Base-by-base conservation (phyloP, 352 stramenopile species). In the Phytophthora melonis region DNA sequence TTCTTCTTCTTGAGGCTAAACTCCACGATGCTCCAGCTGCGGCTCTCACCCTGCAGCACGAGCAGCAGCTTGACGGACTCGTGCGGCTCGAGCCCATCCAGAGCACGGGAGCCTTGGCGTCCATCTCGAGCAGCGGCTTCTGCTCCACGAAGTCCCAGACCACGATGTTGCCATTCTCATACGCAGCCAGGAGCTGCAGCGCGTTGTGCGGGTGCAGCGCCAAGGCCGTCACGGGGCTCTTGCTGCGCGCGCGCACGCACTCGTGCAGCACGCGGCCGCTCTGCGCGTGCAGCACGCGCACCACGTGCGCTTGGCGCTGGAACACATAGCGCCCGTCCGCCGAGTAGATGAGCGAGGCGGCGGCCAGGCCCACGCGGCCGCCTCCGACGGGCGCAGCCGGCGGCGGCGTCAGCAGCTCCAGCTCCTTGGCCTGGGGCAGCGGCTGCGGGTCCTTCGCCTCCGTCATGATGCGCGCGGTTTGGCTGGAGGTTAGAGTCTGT, bases 81-180 rank as follows among this genome's bases (percentile, higher is more conserved):
- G 76, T 77, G 5, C 63, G 63, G 52, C 86, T 94, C 6, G 82
- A 83, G 11, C 77, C 82, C 82, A 96, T 92, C 89, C 89, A 96
- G 11, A 91, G 65, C 16, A 93, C 75, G 2, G 78, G 76, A 19
- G 66, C 76, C 41, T 82, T 80, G 21, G 73, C 75, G 47, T 87
- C 72, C 59, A 90, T 72, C 68, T 88, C 77, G 41, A 91, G 70
- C 32, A 93, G 54, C 43, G 84, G 65, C 63, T 89, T 92, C 62
- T 93, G 86, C 14, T 93, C 83, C 19, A 84, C 79, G 58, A 94
- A 90, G 73, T 96, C 89, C 88, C 88, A 96, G 8, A 93, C 62
- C 6, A 92, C 25, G 36, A 95, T 70, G 57, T 82, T 75, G 65
- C 86, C 81, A 70, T 96, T 87, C 21, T 79, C 78, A 58, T 94